A percentile compares a stretch with the other conserved stretches of the same genome.
Conservation (phyloP, 129 eudicot genomes). For the Centaurea solstitialis region DNA sequence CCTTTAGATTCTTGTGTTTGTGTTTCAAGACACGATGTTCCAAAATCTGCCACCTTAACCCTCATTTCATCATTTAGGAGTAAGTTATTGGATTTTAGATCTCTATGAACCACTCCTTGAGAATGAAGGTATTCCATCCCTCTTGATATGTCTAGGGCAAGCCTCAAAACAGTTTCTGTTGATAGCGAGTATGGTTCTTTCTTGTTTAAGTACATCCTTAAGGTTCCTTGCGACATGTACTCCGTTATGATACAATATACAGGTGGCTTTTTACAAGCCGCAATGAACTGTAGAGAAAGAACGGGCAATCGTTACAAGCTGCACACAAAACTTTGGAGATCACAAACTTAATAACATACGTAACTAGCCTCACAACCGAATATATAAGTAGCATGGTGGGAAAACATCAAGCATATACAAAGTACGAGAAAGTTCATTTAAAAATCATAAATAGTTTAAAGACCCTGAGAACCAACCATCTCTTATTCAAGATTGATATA, state of each 20-base stretch:
- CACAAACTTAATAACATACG: slow-evolving; percentile 24
- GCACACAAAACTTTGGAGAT: slow-evolving; percentile 15
- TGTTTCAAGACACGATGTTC: slow-evolving; percentile 92
- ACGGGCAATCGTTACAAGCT: slow-evolving; percentile 31
- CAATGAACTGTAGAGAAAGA: slow-evolving; percentile 71
- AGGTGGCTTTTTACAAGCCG: slow-evolving; percentile 98
- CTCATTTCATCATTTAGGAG: slow-evolving; percentile 93
- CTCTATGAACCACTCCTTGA: slow-evolving; percentile 97
- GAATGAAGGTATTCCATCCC: slow-evolving; percentile 99
- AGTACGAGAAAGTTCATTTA: not conserved
- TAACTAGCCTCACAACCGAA: not conserved
- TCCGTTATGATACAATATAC: slow-evolving; percentile 95
- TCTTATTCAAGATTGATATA: not conserved
- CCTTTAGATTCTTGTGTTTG: slow-evolving; percentile 86
- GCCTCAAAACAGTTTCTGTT: slow-evolving; percentile 76
- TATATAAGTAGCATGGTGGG: not conserved
- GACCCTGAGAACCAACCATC: not conserved
- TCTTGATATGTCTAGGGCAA: slow-evolving; percentile 88
- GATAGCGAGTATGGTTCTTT: slow-evolving; percentile 98
- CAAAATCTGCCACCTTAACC: slow-evolving; percentile 97
- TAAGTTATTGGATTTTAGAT: slow-evolving; percentile 84
- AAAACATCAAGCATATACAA: not conserved
- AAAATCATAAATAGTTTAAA: not conserved
- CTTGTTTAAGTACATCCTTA: slow-evolving; percentile 97
- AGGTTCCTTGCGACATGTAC: slow-evolving; percentile 98